phyloP scores from a whole-genome alignment of 2,329 filamentous ascomycete genomes.

The Didymella arachidicola region DNA sequence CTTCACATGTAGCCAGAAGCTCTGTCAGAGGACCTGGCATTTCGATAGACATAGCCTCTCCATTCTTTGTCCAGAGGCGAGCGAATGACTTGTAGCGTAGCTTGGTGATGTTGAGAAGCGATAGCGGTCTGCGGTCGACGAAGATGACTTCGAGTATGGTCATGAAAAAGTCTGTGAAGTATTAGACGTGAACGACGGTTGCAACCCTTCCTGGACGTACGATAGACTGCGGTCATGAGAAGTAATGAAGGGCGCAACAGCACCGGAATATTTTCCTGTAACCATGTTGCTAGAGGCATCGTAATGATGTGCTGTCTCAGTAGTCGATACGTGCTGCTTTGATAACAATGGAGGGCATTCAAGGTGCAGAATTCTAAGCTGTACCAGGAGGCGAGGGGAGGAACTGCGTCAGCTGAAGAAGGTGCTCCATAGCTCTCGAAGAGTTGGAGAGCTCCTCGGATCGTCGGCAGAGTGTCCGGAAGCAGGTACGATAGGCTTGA shows the following conservation, averaged over 20 bases:
- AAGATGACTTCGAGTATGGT: conserved; percentile 44
- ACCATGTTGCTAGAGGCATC: conserved; percentile 21
- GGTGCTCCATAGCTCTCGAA: conserved; percentile 3
- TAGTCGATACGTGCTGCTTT: background rate
- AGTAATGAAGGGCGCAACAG: conserved; percentile 43
- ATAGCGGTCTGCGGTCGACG: conserved; percentile 35
- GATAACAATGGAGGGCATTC: conserved; percentile 2
- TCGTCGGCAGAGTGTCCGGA: conserved; percentile 8
- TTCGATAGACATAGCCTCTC: conserved; percentile 47
- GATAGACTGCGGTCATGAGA: conserved; percentile 37
- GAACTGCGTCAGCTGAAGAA: background rate
- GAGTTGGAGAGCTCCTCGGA: conserved; percentile 10
- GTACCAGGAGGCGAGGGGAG: background rate
- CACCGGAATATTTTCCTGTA: conserved; percentile 32
- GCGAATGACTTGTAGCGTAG: conserved; percentile 47
- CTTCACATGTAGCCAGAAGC: conserved; percentile 40
- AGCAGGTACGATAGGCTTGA: conserved; percentile 7
- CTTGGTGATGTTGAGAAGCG: conserved; percentile 40
- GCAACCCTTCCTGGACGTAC: conserved; percentile 24
- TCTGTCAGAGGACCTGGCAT: conserved; percentile 44
- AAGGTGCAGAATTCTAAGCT: background rate
- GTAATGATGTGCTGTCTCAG: background rate
- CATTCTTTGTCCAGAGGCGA: conserved; percentile 47
- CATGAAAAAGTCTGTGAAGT: conserved; percentile 43
- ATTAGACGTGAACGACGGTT: background rate